Evolutionary conservation across 768 basidiomycete species (phyloP).

Genomic region (Termitomyces bulborhizus): DNA sequence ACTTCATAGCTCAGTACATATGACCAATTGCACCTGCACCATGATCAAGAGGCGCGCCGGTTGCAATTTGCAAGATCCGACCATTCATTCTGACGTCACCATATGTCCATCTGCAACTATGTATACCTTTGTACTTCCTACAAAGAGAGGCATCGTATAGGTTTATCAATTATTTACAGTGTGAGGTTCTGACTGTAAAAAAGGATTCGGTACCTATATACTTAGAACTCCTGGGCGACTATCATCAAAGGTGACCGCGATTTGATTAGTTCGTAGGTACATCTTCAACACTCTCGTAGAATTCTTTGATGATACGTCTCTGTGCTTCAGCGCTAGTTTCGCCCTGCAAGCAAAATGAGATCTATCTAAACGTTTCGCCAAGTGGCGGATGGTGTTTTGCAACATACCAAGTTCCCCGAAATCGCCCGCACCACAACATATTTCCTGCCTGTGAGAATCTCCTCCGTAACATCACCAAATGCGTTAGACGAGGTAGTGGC

Average conservation of each 20-base stretch:
- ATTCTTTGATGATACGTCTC: conserved; percentile 74
- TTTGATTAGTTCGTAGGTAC: conserved; percentile 42
- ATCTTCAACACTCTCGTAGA: conserved; percentile 79
- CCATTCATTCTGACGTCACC: neutral
- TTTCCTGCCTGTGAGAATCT: conserved; percentile 71
- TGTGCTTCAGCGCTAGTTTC: conserved; percentile 73
- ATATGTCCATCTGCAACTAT: neutral
- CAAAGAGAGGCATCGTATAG: no score
- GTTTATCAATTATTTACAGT: no score
- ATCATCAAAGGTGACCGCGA: neutral
- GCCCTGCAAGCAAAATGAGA: conserved; percentile 18
- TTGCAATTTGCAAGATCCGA: neutral
- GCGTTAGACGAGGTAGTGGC: conserved; percentile 25
- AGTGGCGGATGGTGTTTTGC: neutral
- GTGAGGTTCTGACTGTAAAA: no score
- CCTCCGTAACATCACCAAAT: conserved; percentile 62
- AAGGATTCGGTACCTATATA: neutral
- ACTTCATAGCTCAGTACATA: no score
- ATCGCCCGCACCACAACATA: conserved; percentile 75
- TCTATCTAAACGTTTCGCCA: neutral
- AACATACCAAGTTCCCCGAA: conserved; percentile 45
- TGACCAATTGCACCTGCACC: neutral
- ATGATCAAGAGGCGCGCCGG: no score
- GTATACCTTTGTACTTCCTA: no score
- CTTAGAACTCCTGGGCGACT: neutral